Percentiles rank a stretch among this genome's conserved stretches.
Evolutionary conservation across 176 grass and related monocot genomes (phyloP).

Genomic region (Ensete ventricosum): DNA sequence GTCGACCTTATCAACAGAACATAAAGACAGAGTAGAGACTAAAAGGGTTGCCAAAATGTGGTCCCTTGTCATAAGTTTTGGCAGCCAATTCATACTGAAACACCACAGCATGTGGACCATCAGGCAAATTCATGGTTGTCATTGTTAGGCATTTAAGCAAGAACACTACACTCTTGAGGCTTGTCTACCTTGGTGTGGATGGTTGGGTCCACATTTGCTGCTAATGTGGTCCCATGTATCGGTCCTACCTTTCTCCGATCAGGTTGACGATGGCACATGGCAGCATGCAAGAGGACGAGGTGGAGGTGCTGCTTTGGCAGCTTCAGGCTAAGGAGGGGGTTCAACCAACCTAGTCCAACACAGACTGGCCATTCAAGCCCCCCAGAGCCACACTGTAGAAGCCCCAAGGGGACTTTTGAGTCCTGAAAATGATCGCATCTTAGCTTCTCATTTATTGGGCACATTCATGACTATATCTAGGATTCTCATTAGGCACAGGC

Average conservation of each 20-base stretch:
- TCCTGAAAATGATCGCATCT: background rate
- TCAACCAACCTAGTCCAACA: background rate
- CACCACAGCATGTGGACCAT: background rate
- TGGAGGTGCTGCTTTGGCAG: background rate
- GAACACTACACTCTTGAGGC: background rate
- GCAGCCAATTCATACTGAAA: background rate
- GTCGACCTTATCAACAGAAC: background rate
- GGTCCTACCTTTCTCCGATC: background rate
- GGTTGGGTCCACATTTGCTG: background rate
- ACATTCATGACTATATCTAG: background rate
- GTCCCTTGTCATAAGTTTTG: slow-evolving; percentile 1
- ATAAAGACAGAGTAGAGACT: background rate
- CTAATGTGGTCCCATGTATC: background rate
- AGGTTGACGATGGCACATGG: background rate
- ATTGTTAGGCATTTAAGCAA: slow-evolving; percentile 12
- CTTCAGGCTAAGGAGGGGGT: background rate
- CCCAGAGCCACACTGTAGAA: background rate
- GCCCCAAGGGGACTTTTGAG: too few relatives aligned
- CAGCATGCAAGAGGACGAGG: background rate
- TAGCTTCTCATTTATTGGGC: background rate
- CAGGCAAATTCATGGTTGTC: slow-evolving; percentile 5
- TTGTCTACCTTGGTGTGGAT: background rate
- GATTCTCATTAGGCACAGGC: background rate
- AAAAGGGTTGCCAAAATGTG: background rate
- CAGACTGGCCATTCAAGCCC: background rate